A percentile compares a stretch with the other conserved stretches of the same genome.
Conservation (phyloP, 2,329 filamentous ascomycete species). For the Cladobotryum protrusum region DNA sequence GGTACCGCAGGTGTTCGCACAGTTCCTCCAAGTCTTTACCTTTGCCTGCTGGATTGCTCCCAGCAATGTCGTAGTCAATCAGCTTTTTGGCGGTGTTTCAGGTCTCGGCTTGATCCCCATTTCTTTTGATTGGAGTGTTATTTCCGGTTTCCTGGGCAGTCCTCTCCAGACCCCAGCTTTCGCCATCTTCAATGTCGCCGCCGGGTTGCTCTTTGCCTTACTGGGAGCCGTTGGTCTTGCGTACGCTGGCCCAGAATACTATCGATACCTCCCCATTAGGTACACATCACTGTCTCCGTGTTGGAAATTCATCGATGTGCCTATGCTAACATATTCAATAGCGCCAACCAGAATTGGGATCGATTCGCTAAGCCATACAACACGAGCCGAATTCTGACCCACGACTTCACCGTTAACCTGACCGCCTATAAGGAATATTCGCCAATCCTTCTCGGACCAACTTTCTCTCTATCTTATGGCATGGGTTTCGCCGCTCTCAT, state of each 20-base stretch:
- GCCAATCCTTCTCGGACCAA: slow-evolving; percentile 45
- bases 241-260: slow-evolving; percentile 41
- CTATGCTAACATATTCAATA: slow-evolving; percentile 14
- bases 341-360: slow-evolving; percentile 48
- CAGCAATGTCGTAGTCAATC: slow-evolving; percentile 54
- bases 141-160: slow-evolving; percentile 47
- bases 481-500: slow-evolving; percentile 50
- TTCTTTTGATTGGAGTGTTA: slow-evolving; percentile 59
- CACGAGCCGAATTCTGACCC: slow-evolving; percentile 45
- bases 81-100: slow-evolving; percentile 55
- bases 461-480: slow-evolving; percentile 48
- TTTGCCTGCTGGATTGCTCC: slow-evolving; percentile 57
- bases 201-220: slow-evolving; percentile 44
- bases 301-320: not conserved
- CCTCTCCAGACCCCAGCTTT: slow-evolving; percentile 53
- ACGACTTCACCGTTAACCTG: slow-evolving; percentile 45
- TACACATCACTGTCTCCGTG: not conserved
- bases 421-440: slow-evolving; percentile 52
- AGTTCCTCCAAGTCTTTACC: slow-evolving; percentile 51
- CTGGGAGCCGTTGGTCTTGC: slow-evolving; percentile 47
- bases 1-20: slow-evolving; percentile 51
- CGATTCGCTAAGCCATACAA: slow-evolving; percentile 52
- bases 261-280: slow-evolving; percentile 47
- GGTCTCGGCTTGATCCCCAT: slow-evolving; percentile 56
- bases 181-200: slow-evolving; percentile 51